These are phyloP conservation scores for Serendipita sp. DNA, from an alignment of 768 basidiomycete genomes.

Conservation along the genomic window DNA sequence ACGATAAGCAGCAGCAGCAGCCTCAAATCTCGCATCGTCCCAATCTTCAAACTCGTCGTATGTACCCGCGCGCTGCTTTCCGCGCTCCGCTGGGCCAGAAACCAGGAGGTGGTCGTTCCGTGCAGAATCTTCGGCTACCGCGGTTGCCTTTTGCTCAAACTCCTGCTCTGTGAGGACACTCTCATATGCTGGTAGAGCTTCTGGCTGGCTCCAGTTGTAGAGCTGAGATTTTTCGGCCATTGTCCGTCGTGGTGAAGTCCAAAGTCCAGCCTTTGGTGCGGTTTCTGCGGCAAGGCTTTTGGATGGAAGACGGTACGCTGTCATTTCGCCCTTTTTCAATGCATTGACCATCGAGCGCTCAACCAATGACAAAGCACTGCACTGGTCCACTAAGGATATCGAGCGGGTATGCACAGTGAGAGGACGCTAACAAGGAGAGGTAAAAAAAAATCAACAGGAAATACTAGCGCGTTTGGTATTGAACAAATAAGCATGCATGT, in stretches of 20 bases:
- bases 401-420: too few species aligned
- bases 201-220: not conserved
- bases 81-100: not conserved
- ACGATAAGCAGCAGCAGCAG: conserved; percentile 5
- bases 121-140: not conserved
- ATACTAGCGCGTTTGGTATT: too few species aligned
- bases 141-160: not conserved
- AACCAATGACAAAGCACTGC: too few species aligned
- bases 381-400: too few species aligned
- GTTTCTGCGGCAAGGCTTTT: too few species aligned
- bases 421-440: too few species aligned
- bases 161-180: not conserved
- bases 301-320: too few species aligned
- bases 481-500: too few species aligned
- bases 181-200: not conserved
- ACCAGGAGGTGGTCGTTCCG: not conserved
- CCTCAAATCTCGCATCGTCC: conserved; percentile 5
- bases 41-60: conserved; percentile 4
- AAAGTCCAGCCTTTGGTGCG: too few species aligned
- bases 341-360: too few species aligned
- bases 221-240: not conserved
- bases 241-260: not conserved
- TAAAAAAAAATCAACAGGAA: too few species aligned
- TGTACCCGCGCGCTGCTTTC: not conserved
- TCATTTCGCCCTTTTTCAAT: too few species aligned